Base-by-base conservation (phyloP, 2,329 filamentous ascomycete species). In the Colletotrichum liriopes region DNA sequence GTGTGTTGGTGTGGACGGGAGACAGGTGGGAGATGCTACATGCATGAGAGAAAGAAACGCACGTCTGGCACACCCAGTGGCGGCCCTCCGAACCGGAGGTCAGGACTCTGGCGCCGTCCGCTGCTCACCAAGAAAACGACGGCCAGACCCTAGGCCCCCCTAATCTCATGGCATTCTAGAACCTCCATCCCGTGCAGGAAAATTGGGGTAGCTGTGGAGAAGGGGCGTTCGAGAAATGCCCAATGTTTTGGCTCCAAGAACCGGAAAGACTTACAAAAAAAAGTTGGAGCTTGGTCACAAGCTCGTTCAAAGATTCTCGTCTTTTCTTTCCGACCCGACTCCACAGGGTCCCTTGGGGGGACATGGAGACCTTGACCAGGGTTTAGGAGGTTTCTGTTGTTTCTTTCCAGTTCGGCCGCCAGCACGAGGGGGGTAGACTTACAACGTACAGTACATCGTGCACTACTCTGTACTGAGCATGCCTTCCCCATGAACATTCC, bases 121-220 rank as follows among this genome's bases (percentile, higher is more conserved):
- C 14, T 65, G 29, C 23, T 18, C 39, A 29, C 39, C 45, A 37
- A 29, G 29, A 37, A 54, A 45, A 18, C 18, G 58, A 32, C 20
- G 58, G 59, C 59, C 54, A 70, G 70, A 45, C 69, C 65, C 39
- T 23, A 45, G 45, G 7, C 29, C 43, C 59, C 47, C 54, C 18
- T 37, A 51, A 49, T 70, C 59, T 64, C 32, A 32, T 47, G 59
- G 65, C 54, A 61, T 72, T 65, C 54, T 60, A 71, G 70, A 70
- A 69, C 55, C 32, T 54, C n/a, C 65, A 59, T 72, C 59, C 29
- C 35, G 59, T 60, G 52, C 45, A 47, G 58, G 37, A 69, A 65
- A 65, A 65, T 65, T 56, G 70, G 65, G 47, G 59, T 55, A 60
- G 23, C 39, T 43, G 65, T 72, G 65, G 65, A 23, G 65, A 64